These are phyloP conservation scores for Vanrija sp. DNA, from an alignment of 1,284 basidiomycete species.

Conservation along the genomic window DNA sequence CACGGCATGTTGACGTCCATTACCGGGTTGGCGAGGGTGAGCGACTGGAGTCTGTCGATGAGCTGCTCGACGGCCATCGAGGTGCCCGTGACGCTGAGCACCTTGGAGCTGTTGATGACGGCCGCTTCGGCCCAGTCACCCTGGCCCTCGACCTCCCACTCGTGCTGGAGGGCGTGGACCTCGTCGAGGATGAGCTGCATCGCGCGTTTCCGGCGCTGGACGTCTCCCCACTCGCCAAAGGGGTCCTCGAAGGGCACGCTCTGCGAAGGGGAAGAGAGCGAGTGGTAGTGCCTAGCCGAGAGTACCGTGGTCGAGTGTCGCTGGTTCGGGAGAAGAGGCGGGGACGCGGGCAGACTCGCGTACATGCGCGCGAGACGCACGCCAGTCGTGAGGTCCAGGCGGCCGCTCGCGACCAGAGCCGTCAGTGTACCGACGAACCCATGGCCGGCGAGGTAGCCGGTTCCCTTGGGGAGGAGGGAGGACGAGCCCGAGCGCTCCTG, in stretches of 20 bases:
- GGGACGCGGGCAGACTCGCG: slow-evolving; percentile 33
- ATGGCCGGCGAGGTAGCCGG: slow-evolving; percentile 45
- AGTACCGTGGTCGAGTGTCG: slow-evolving; percentile 41
- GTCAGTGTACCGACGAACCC: slow-evolving; percentile 48
- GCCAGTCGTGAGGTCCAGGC: slow-evolving; percentile 41
- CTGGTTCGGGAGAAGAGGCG: slow-evolving; percentile 18
- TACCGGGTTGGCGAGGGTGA: slow-evolving; percentile 46
- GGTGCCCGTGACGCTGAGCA: slow-evolving; percentile 45
- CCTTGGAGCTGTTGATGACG: slow-evolving; percentile 46
- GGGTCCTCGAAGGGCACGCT: slow-evolving; percentile 28
- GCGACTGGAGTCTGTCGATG: slow-evolving; percentile 39
- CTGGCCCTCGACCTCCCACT: slow-evolving; percentile 32
- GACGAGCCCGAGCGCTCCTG: slow-evolving; percentile 33
- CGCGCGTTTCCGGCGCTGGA: slow-evolving; percentile 26
- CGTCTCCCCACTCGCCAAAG: slow-evolving; percentile 22
- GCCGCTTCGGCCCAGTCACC: slow-evolving; percentile 46
- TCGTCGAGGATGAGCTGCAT: slow-evolving; percentile 48
- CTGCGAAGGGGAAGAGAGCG: slow-evolving; percentile 37
- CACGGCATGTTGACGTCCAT: slow-evolving; percentile 49
- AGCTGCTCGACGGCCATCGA: slow-evolving; percentile 40
- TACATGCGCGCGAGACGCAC: slow-evolving; percentile 43
- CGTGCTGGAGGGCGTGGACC: slow-evolving; percentile 38
- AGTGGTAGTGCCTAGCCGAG: slow-evolving; percentile 45
- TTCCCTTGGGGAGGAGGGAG: slow-evolving; percentile 36
- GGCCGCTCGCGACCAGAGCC: slow-evolving; percentile 43